Evolutionary conservation across 1,284 basidiomycete genomes (phyloP).

Genomic region (Fomitopsis pinicola): DNA sequence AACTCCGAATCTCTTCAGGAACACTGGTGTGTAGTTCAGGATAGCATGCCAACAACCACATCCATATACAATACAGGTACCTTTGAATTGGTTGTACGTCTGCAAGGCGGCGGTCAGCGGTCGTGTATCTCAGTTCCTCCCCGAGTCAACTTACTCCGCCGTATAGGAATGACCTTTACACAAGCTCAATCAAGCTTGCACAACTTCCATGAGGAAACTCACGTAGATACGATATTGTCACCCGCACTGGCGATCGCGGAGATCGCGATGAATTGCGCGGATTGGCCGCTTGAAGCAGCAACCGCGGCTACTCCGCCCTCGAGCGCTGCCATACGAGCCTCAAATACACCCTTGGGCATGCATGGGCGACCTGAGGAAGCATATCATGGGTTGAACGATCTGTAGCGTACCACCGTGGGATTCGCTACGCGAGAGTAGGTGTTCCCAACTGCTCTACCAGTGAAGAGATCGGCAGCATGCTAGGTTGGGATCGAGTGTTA

Average conservation of each 20-base stretch:
- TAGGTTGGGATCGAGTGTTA: constrained; percentile 20
- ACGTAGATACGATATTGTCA: constrained; percentile 80
- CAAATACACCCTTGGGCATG: constrained; percentile 65
- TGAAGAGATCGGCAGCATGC: constrained; percentile 85
- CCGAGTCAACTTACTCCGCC: constrained; percentile 47
- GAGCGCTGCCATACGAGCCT: constrained; percentile 79
- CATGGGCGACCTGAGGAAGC: no score
- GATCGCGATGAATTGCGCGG: constrained; percentile 80
- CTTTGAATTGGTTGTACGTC: constrained; percentile 91
- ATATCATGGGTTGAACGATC: not conserved
- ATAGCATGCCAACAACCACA: not conserved
- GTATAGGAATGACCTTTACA: constrained; percentile 52
- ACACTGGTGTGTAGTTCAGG: constrained; percentile 39
- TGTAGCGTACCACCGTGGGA: constrained; percentile 67
- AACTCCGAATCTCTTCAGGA: constrained; percentile 77
- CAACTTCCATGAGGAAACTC: constrained; percentile 19
- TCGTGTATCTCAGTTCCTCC: constrained; percentile 4
- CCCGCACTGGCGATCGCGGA: constrained; percentile 60
- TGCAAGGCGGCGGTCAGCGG: constrained; percentile 20
- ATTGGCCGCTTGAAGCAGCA: constrained; percentile 75
- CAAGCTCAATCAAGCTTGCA: not conserved
- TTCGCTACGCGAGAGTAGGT: constrained; percentile 81
- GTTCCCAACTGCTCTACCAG: constrained; percentile 59
- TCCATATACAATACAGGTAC: constrained; percentile 25
- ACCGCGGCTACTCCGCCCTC: constrained; percentile 82